These are phyloP conservation scores for Boletus sensibilis DNA, from an alignment of 768 basidiomycete genomes.

Conservation along the genomic window DNA sequence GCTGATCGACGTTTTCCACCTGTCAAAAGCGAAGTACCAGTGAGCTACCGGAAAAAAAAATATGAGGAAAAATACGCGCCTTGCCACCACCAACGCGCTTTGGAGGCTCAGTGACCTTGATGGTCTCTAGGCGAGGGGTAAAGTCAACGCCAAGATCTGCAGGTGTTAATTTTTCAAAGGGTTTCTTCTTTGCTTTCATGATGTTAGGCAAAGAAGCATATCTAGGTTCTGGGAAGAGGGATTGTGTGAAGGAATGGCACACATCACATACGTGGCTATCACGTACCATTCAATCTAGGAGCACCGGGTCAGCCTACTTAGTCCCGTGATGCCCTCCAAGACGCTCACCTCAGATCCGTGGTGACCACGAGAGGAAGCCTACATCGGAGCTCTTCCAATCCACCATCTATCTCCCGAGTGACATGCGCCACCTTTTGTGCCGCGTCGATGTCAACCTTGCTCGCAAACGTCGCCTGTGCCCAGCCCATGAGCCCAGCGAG, in stretches of 20 bases:
- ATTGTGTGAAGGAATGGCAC: background rate
- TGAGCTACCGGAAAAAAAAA: background rate
- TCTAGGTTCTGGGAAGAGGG: slow-evolving; percentile 67
- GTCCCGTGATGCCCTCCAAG: background rate
- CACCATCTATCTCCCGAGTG: slow-evolving; percentile 92
- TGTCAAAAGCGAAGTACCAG: slow-evolving; percentile 20
- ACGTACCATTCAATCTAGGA: slow-evolving; percentile 68
- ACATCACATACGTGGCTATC: background rate
- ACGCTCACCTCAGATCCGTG: slow-evolving; percentile 82
- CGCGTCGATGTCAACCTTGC: slow-evolving; percentile 73
- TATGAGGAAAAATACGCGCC: slow-evolving; percentile 39
- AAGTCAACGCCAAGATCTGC: slow-evolving; percentile 83
- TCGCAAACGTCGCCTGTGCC: slow-evolving; percentile 95
- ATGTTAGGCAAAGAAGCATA: slow-evolving; percentile 97
- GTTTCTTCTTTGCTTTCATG: slow-evolving; percentile 99
- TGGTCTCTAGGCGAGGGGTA: slow-evolving; percentile 75
- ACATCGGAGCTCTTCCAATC: slow-evolving; percentile 78
- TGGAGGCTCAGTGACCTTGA: slow-evolving; percentile 88
- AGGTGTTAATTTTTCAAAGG: slow-evolving; percentile 77
- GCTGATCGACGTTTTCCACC: slow-evolving; percentile 85
- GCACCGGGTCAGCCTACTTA: background rate
- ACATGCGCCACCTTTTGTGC: slow-evolving; percentile 65
- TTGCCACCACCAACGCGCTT: slow-evolving; percentile 90
- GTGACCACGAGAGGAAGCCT: slow-evolving; percentile 84
- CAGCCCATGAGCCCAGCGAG: slow-evolving; percentile 89